Conservation (phyloP, 108 stramenopile genomes). For the Hondaea fermentalgiana region DNA sequence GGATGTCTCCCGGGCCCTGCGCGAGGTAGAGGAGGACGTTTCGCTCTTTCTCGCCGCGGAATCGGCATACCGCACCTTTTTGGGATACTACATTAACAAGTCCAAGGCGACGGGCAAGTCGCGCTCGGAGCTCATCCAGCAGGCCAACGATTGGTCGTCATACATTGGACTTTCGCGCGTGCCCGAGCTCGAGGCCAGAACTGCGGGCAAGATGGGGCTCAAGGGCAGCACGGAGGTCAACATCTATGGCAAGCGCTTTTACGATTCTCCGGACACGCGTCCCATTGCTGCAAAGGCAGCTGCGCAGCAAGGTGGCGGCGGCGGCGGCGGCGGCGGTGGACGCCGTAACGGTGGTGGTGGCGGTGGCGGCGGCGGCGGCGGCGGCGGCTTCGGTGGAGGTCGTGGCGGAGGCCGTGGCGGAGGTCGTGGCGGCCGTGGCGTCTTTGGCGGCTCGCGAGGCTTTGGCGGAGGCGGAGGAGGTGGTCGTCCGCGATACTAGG, state of each 20-base stretch:
- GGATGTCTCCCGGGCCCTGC: not conserved
- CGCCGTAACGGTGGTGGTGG: not conserved
- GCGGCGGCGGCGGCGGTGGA: not conserved
- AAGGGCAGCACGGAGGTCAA: slow-evolving; percentile 57
- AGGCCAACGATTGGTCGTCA: slow-evolving; percentile 46
- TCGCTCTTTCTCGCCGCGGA: slow-evolving; percentile 26
- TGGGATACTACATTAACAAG: slow-evolving; percentile 76
- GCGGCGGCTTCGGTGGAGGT: not conserved
- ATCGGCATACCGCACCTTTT: slow-evolving; percentile 57
- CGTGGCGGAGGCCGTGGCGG: not conserved
- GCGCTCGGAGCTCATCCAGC: slow-evolving; percentile 39
- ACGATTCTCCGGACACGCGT: slow-evolving; percentile 25
- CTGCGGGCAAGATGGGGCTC: slow-evolving; percentile 76
- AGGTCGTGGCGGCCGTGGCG: not conserved
- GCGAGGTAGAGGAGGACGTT: not conserved
- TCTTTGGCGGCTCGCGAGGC: not conserved
- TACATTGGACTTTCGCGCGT: slow-evolving; percentile 50
- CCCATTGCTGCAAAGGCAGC: not conserved
- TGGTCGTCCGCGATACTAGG: not conserved
- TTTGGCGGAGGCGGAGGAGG: not conserved
- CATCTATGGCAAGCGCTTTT: slow-evolving; percentile 32
- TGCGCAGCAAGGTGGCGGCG: not conserved
- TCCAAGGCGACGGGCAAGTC: slow-evolving; percentile 38
- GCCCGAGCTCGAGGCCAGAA: slow-evolving; percentile 61
- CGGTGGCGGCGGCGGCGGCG: not conserved